Conservation (phyloP, 202 grass and related monocot species). For the Setaria viridis region DNA sequence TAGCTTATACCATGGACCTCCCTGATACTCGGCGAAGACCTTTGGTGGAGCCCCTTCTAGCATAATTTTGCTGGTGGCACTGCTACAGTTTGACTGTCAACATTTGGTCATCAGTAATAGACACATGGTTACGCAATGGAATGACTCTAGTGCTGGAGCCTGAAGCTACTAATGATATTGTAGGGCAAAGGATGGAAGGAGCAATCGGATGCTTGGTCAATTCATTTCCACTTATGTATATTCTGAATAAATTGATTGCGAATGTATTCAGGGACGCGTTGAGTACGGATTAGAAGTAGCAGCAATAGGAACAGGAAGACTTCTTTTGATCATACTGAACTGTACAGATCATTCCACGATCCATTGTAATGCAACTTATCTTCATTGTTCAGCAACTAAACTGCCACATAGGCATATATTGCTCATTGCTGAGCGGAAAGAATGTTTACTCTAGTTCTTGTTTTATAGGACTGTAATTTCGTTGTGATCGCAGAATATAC, state of each 20-base stretch:
- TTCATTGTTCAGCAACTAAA: neutral
- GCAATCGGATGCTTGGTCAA: neutral
- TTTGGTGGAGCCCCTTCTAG: constrained; percentile 86
- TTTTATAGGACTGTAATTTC: neutral
- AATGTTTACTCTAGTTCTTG: neutral
- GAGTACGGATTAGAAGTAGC: constrained; percentile 25
- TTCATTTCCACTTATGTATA: constrained; percentile 25
- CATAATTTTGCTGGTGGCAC: constrained; percentile 44
- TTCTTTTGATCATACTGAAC: constrained; percentile 15
- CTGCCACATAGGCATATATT: neutral
- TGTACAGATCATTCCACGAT: constrained; percentile 16
- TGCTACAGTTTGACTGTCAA: constrained; percentile 1
- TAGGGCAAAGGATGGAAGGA: neutral
- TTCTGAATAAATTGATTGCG: constrained; percentile 15
- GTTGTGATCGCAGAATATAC: neutral
- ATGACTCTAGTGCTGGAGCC: constrained; percentile 2
- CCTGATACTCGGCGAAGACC: constrained; percentile 62
- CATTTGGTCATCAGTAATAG: constrained; percentile 10
- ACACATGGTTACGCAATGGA: neutral
- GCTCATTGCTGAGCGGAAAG: neutral
- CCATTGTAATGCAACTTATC: constrained; percentile 22
- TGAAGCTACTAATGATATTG: constrained; percentile 33
- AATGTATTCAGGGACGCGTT: constrained; percentile 39
- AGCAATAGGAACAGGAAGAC: neutral
- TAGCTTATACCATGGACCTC: constrained; percentile 90